Base-by-base conservation (phyloP, 2,329 filamentous ascomycete genomes). In the Fusarium lateritium region DNA sequence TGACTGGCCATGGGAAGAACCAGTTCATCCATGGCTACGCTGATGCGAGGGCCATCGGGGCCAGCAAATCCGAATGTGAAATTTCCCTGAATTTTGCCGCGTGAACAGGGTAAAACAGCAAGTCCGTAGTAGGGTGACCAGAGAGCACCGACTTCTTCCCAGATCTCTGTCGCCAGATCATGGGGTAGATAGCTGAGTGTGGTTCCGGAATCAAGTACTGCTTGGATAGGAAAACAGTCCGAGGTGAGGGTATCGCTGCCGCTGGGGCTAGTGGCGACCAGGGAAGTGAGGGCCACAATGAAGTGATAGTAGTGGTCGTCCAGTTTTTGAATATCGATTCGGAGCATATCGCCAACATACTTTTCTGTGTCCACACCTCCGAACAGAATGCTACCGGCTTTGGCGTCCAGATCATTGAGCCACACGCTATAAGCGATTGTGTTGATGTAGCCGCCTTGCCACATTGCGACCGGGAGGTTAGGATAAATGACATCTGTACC, bases 321-420 rank as follows among this genome's bases (percentile, higher is more conserved):
- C 54, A 83, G 76, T 15, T 69, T 55, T 6, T 79, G 81, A 63
- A 94, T 83, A 17, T 90, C 83, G 28, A 94, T 82, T 7, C 84
- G 86, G 45, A 84, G 83, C 33, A 94, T 83, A 3, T 86, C 78
- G 47, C 92, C 92, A 1, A 83, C 76, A 79, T 89, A 96, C 76
- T 94, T 94, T 62, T 85, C 86, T 0, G 88, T 92, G 76, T 95
- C 92, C 61, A 94, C 88, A n/a, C 92, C 93, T 39, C 93, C 93
- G 70, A 95, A 96, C 2, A 95, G 82, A 62, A 95, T 90, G 70
- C 83, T 91, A 36, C 93, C 93, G 2, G 85, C 89, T 62, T 84
- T 89, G 1, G 91, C 79, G 60, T 83, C 83, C 11, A 87, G 76
- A 55, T 88, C 86, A 69, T 88, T 88, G 56, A 88, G 81, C 90